A percentile compares a stretch with the other conserved stretches of the same genome.
phyloP scores from a whole-genome alignment of 1,284 basidiomycete species.

The Microbotryum intermedium region DNA sequence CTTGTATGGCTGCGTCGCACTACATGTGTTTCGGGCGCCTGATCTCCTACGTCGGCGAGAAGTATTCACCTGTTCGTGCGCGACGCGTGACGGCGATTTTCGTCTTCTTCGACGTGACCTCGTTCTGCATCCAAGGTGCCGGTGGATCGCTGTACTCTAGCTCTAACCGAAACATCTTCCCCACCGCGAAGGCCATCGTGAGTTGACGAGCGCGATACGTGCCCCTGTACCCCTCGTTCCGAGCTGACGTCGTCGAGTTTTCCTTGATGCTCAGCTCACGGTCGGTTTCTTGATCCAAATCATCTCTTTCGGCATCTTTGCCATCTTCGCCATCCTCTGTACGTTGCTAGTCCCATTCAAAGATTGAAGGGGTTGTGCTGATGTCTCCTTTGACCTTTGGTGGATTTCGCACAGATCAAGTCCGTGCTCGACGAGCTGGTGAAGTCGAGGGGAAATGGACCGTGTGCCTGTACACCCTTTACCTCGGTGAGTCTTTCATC shows the following conservation, averaged over 20 bases:
- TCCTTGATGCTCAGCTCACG: conserved; percentile 2
- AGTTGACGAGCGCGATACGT: not conserved
- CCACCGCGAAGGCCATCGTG: conserved; percentile 21
- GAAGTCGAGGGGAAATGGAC: conserved; percentile 16
- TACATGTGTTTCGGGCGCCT: conserved; percentile 20
- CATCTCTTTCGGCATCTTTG: conserved; percentile 21
- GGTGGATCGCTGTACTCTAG: conserved; percentile 22
- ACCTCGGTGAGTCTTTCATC: conserved; percentile 10
- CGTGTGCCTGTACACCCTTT: conserved; percentile 21
- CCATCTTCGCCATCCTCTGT: conserved; percentile 18
- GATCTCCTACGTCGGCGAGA: conserved; percentile 19
- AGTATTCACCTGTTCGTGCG: conserved; percentile 14
- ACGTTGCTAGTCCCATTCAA: not conserved
- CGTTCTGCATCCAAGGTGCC: conserved; percentile 26
- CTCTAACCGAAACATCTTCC: conserved; percentile 12
- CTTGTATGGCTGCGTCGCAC: conserved; percentile 17
- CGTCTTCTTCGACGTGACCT: conserved; percentile 13
- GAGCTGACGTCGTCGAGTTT: not conserved
- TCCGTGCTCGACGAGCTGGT: conserved; percentile 10
- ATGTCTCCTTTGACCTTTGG: no score
- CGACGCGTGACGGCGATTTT: conserved; percentile 25
- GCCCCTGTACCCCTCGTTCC: no score
- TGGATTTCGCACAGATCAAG: conserved; percentile 6
- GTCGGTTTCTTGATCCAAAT: conserved; percentile 28
- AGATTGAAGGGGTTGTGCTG: no score